Base-by-base conservation (phyloP, 805 yeast genomes). In the Kockiozyma suomiensis region DNA sequence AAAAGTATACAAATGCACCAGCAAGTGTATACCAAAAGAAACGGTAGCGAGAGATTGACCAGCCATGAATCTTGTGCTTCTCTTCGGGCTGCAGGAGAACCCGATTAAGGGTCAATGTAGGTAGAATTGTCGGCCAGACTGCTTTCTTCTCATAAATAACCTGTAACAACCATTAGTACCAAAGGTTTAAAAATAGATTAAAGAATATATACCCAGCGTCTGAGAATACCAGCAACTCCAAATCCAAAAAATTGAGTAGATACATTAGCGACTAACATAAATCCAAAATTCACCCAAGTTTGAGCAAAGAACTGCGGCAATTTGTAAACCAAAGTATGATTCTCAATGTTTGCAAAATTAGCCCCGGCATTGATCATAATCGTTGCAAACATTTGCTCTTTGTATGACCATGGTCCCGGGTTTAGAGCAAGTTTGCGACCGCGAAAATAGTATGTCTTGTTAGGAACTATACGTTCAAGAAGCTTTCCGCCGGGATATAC, bases 111-210 rank as follows among this genome's bases (percentile, higher is more conserved):
- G 85, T 76, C 66, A 86, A 79, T 59, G 81, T 79, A 0, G 88
- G 85, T 59, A 85, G 75, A 7, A 82, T 85, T 17, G 82, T 76
- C 2, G 90, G 90, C 89, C 89, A 85, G 54, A 85, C 74, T 68
- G 83, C 81, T 25, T 81, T 74, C n/a, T 85, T 78, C 13, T 88
- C 85, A 59, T 81, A 79, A 35, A 85, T 85, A 53, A 85, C 77
- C 61, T 83, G 76, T 68, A 81, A 76, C 33, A 6, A 69, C 7
- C 17, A 38, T 38, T 38, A n/a, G 42, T 17, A 38, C 42, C 15
- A 41, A 41, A 41, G 26, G 28, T 6, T 21, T 5, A 6, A 41
- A 3, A 15, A 41, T 21, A 64, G 35, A 76, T 79, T 26, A 69
- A 64, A 89, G 86, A 62, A 82, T 80, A 2, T 78, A 77, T 1